These are phyloP conservation scores for Sphagnum fallax DNA, from an alignment of 228 moss, liverwort and hornwort genomes.

Conservation along the genomic window DNA sequence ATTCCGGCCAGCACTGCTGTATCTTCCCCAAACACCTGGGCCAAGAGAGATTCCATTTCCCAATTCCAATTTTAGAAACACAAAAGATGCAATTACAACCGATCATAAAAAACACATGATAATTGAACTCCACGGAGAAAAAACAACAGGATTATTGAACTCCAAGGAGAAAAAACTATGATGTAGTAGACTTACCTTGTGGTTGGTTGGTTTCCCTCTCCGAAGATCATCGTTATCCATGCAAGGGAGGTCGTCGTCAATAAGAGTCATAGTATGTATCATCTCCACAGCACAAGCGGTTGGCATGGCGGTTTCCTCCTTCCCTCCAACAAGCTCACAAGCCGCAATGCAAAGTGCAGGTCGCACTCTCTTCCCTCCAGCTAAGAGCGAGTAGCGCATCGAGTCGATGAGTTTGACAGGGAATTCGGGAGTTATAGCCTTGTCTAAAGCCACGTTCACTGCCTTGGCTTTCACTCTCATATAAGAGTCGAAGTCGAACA, in stretches of 20 bases:
- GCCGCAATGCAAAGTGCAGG: conserved; percentile 78
- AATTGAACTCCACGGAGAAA: too few relatives aligned
- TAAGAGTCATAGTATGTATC: conserved; percentile 84
- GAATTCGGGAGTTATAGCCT: conserved; percentile 58
- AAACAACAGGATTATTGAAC: too few relatives aligned
- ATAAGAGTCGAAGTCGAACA: conserved; percentile 49
- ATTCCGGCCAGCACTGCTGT: conserved; percentile 71
- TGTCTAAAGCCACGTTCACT: conserved; percentile 57
- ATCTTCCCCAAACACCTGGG: conserved; percentile 42
- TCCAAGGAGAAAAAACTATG: too few relatives aligned
- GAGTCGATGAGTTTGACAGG: conserved; percentile 58
- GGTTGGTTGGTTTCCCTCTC: conserved; percentile 61
- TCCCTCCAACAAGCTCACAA: conserved; percentile 72
- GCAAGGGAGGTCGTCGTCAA: conserved; percentile 82
- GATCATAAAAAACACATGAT: too few relatives aligned
- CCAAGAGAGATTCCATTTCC: too few relatives aligned
- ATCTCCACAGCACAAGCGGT: conserved; percentile 83
- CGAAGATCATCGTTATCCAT: conserved; percentile 88
- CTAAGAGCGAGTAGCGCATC: conserved; percentile 75
- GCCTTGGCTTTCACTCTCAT: conserved; percentile 46
- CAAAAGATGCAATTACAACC: too few relatives aligned
- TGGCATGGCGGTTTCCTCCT: conserved; percentile 58
- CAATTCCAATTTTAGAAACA: too few relatives aligned
- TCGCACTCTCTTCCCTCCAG: conserved; percentile 72
- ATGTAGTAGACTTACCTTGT: conserved; percentile 22